These are phyloP conservation scores for Stagonosporopsis tanaceti DNA, from an alignment of 2,329 filamentous ascomycete species.

Conservation along the genomic window DNA sequence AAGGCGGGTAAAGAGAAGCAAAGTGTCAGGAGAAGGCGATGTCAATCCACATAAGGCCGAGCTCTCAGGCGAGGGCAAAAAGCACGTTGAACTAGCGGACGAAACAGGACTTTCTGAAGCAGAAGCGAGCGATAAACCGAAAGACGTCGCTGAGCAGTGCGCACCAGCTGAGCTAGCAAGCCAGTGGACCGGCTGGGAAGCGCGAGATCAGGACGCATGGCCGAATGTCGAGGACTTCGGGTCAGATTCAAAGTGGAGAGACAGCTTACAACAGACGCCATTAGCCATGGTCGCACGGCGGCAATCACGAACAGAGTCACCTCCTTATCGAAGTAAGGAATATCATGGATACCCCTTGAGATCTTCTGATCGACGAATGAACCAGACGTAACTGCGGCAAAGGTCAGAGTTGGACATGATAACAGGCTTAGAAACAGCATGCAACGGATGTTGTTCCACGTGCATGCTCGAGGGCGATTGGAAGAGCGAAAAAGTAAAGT, in stretches of 20 bases:
- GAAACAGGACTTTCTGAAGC: not conserved
- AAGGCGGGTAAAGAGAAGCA: not conserved
- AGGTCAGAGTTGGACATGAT: not conserved
- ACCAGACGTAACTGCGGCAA: not conserved
- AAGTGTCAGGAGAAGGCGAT: not conserved
- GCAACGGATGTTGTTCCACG: not conserved
- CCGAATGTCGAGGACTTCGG: not conserved
- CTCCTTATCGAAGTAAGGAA: not conserved
- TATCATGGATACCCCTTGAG: too few species aligned
- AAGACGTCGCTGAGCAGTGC: not conserved
- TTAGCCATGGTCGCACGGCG: not conserved
- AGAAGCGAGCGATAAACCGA: not conserved
- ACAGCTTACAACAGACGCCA: conserved; percentile 1
- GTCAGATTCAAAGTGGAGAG: not conserved
- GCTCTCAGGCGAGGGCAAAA: not conserved
- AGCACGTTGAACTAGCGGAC: not conserved
- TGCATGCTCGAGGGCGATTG: not conserved
- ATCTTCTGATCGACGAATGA: too few species aligned
- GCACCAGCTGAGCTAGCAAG: not conserved
- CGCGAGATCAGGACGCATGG: not conserved
- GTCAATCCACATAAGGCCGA: not conserved
- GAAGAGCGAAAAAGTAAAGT: not conserved
- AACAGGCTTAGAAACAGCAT: not conserved
- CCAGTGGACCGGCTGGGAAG: not conserved
- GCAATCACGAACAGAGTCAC: not conserved